phyloP scores from a whole-genome alignment of 495 filamentous ascomycete genomes.

The Jackrogersella multiformis region DNA sequence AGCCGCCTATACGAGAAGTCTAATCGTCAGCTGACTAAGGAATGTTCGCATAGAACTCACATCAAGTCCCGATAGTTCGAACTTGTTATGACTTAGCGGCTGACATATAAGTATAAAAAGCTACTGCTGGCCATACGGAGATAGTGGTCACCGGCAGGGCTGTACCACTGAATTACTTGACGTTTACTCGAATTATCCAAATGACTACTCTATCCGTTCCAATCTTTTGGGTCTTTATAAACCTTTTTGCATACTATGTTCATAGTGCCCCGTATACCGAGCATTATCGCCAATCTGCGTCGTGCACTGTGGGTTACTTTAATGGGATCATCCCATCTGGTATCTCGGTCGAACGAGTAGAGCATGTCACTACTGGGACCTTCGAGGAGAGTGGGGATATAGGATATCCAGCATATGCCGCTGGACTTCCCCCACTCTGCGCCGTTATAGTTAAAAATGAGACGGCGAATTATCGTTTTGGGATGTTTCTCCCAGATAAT shows the following conservation, averaged over 20 bases:
- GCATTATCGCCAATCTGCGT: conserved; percentile 33
- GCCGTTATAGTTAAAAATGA: conserved; percentile 59
- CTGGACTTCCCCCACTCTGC: conserved; percentile 57
- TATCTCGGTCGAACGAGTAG: conserved; percentile 28
- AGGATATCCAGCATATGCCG: conserved; percentile 53
- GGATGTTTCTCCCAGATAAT: conserved; percentile 60
- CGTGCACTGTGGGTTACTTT: conserved; percentile 37
- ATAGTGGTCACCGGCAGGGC: conserved; percentile 4
- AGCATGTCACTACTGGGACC: conserved; percentile 42
- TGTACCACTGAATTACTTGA: background rate
- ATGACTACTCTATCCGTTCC: conserved; percentile 17
- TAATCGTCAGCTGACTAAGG: conserved; percentile 15
- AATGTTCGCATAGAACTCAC: background rate
- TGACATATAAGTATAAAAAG: conserved; percentile 17
- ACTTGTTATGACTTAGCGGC: background rate
- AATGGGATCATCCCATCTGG: conserved; percentile 31
- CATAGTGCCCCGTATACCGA: conserved; percentile 26
- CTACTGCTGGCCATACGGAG: background rate
- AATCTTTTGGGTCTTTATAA: conserved; percentile 17
- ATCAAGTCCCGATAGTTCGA: background rate
- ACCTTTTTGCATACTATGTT: conserved; percentile 23
- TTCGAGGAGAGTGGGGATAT: conserved; percentile 45
- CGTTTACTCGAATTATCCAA: conserved; percentile 35
- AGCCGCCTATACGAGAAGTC: background rate
- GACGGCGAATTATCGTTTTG: conserved; percentile 60